Evolutionary conservation across 148 eudicot species (phyloP), one percentile per base, ranked within the genome.

Genomic region (Fagopyrum homotropicum): DNA sequence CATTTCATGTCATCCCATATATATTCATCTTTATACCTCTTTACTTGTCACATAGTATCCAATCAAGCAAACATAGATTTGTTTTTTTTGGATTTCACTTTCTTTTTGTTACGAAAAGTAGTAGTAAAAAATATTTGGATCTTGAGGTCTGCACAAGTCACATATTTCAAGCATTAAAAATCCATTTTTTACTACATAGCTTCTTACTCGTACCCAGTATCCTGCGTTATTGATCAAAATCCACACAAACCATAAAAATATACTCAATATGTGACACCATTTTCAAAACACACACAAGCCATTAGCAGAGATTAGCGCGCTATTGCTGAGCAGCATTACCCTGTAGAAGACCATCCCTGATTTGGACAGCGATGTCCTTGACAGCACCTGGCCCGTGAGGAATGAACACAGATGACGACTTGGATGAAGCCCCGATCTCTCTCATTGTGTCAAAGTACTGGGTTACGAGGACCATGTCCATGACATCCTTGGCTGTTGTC

Each of bases 321-420:
- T 77, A 77, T 22, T 78, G 73, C 16, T 68, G 72, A 77, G 73
- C 80, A 4, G 74, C 9, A 9, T 84, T 73, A 17, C 73, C 89
- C 52, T 90, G 91, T 22, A 90, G 94, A 46, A 88, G 90, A 19
- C 91, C 95, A 49, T 90, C 91, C 81, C 95, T 78, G 45, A 90
- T 88, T 70, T 90, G 94, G 50, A 85, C 35, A 45, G 91, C 91
- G 73, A 90, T 72, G 51, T 90, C 91, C 71, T 51, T 81, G 2
- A 90, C 94, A 9, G 88, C 94, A 11, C 94, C 94, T 6, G 91
- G 94, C 4, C 94, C 94, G 75, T 90, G 94, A 29, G 94, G 94
- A 46, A 90, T 85, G 81, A 90, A 90, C 51, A 90, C 94, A 35
- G 94, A 52, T 2, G 91, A 83, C 7, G 91, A 77, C 79, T 90